These are phyloP conservation scores for Boechera retrofracta DNA, from an alignment of 345 rosid genomes.

Conservation along the genomic window DNA sequence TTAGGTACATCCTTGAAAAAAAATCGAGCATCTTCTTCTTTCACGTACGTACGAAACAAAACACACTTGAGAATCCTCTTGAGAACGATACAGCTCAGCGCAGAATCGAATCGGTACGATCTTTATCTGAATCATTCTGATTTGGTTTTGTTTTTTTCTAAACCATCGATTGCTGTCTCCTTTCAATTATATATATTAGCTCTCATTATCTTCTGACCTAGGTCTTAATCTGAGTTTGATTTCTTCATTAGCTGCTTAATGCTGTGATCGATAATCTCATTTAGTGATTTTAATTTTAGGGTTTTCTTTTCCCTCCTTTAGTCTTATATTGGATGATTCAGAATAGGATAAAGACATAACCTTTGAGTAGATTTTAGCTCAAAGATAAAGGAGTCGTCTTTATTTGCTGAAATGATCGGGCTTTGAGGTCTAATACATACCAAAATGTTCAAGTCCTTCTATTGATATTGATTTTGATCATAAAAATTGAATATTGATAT, in stretches of 20 bases:
- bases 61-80: no score
- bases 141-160: not conserved
- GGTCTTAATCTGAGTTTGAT: not conserved
- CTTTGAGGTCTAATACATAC: not conserved
- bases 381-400: no score
- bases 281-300: not conserved
- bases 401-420: not conserved
- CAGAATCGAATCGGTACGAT: slow-evolving; percentile 1
- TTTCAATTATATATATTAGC: not conserved
- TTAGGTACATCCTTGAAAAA: no score
- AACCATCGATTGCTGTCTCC: not conserved
- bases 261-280: not conserved
- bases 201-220: not conserved
- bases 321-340: not conserved
- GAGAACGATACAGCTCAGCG: no score
- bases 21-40: no score
- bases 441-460: not conserved
- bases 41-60: no score
- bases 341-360: not conserved
- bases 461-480: not conserved
- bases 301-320: not conserved
- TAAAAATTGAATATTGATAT: not conserved
- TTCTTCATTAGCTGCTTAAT: not conserved
- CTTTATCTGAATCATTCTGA: not conserved
- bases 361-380: not conserved